A percentile compares a stretch with the other conserved stretches of the same genome.
Conservation (phyloP, 306 rosid species). For the Begonia masoniana region DNA sequence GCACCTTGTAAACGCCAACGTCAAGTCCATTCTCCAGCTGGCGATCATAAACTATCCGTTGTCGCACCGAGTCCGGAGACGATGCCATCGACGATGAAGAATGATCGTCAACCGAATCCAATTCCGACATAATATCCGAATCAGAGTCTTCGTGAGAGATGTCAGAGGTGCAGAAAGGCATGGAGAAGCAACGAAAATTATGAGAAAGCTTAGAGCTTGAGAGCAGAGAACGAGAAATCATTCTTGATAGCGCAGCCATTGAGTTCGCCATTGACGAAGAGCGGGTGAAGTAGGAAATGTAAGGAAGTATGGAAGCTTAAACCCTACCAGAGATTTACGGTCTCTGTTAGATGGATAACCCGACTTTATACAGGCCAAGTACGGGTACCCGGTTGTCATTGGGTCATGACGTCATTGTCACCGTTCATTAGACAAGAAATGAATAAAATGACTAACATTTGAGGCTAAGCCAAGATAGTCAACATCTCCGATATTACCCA, state of each 20-base stretch:
- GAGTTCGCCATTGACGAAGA: conserved; percentile 22
- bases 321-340: conserved; percentile 19
- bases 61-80: not conserved
- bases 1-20: conserved; percentile 61
- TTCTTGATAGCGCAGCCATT: conserved; percentile 37
- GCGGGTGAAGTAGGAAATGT: not conserved
- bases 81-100: conserved; percentile 15
- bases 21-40: conserved; percentile 75
- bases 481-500: no score
- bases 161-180: conserved; percentile 22
- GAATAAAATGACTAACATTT: no score
- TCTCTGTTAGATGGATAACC: no score
- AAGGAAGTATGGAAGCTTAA: conserved; percentile 12
- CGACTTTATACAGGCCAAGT: no score
- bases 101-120: conserved; percentile 7
- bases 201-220: conserved; percentile 8
- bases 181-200: conserved; percentile 6
- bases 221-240: conserved; percentile 36
- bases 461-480: no score
- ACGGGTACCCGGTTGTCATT: no score
- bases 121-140: conserved; percentile 9
- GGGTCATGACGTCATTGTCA: no score
- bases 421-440: no score
- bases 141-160: conserved; percentile 21
- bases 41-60: conserved; percentile 10